phyloP scores from a whole-genome alignment of 1,284 basidiomycete species.

The Golubevia sp. region DNA sequence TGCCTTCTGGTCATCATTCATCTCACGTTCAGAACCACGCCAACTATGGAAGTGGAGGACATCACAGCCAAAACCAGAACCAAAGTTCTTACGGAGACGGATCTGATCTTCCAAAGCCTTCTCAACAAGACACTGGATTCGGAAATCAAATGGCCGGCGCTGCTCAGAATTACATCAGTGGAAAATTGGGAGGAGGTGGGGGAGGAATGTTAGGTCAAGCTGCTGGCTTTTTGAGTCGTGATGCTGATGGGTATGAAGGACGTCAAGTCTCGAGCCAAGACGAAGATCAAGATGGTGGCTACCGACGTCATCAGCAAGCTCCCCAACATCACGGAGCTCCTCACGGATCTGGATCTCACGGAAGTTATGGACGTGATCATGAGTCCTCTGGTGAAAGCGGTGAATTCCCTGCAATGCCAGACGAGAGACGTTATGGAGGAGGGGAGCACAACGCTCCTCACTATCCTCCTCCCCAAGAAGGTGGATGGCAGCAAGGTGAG shows the following conservation, averaged over 20 bases:
- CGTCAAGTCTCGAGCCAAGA: neutral
- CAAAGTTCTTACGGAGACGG: neutral
- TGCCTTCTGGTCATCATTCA: constrained; percentile 4
- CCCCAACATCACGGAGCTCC: neutral
- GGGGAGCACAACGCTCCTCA: neutral
- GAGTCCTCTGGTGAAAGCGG: neutral
- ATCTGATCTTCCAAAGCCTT: neutral
- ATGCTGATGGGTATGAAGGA: neutral
- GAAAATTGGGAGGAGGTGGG: neutral
- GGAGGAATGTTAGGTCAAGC: neutral
- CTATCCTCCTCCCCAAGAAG: neutral
- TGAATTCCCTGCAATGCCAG: neutral
- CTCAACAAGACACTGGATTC: neutral
- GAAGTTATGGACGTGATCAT: neutral
- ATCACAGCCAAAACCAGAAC: neutral
- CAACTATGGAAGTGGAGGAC: neutral
- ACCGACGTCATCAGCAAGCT: neutral
- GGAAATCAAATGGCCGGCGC: neutral
- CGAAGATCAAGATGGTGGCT: neutral
- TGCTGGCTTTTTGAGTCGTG: neutral
- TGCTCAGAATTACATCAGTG: neutral
- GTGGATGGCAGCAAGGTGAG: neutral
- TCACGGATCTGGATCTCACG: neutral
- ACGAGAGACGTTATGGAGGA: neutral
- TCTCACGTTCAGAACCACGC: neutral